Percentiles rank a stretch among this genome's conserved stretches.
phyloP scores from a whole-genome alignment of 208 protist species.

The Trypanosoma scelopori region DNA sequence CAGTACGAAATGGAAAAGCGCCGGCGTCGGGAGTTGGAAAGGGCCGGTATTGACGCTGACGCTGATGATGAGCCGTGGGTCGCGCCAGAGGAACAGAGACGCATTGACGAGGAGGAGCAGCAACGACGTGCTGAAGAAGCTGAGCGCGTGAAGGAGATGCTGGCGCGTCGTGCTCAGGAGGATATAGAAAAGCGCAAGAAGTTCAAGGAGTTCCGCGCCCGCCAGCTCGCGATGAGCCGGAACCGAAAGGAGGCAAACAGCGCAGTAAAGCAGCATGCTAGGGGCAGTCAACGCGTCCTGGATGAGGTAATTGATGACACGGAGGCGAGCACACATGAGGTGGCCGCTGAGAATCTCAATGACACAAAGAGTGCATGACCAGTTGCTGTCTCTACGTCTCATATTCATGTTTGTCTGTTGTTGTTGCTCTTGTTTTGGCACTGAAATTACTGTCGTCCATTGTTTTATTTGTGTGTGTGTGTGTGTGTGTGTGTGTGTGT shows the following conservation, averaged over 20 bases:
- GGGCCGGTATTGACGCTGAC: conserved; percentile 58
- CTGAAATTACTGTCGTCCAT: too few species aligned
- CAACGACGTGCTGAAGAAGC: conserved; percentile 46
- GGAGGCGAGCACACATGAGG: conserved; percentile 9
- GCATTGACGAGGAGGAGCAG: conserved; percentile 63
- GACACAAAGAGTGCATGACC: background rate
- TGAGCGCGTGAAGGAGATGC: conserved; percentile 48
- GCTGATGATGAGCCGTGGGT: conserved; percentile 61
- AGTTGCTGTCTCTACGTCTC: too few species aligned
- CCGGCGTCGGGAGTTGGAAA: conserved; percentile 64
- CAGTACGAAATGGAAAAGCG: conserved; percentile 80
- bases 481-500: too few species aligned
- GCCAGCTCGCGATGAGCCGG: conserved; percentile 74
- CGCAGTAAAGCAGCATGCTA: conserved; percentile 42
- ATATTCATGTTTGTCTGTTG: too few species aligned
- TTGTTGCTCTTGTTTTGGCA: conserved; percentile 6
- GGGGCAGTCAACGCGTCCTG: conserved; percentile 15
- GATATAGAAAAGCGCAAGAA: conserved; percentile 62
- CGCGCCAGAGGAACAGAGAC: conserved; percentile 73
- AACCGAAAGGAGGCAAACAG: conserved; percentile 56
- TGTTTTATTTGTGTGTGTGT: too few species aligned
- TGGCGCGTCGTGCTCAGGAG: conserved; percentile 61
- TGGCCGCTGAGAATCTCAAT: background rate
- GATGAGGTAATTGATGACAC: conserved; percentile 36
- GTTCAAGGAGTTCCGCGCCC: conserved; percentile 76